Evolutionary conservation across 768 basidiomycete species (phyloP).

Genomic region (Rhizopogon sp.): DNA sequence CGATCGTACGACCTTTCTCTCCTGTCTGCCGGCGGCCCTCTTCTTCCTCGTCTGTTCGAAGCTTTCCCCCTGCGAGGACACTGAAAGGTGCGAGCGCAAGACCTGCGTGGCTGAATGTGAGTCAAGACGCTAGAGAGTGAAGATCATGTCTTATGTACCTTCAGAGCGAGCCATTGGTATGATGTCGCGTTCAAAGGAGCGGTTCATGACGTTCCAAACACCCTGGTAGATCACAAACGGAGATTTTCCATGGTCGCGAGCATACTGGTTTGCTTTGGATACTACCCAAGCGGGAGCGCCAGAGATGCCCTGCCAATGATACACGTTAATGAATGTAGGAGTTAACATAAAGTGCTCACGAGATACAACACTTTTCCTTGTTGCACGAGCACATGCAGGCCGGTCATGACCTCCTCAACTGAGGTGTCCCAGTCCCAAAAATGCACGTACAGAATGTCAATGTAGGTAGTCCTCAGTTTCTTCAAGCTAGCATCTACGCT

Average conservation of each 20-base stretch:
- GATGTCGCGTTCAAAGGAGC: slow-evolving; percentile 51
- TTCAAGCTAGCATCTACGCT: slow-evolving; percentile 26
- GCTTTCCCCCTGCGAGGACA: slow-evolving; percentile 35
- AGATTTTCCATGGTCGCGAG: slow-evolving; percentile 37
- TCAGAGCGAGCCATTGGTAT: slow-evolving; percentile 35
- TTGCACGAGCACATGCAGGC: slow-evolving; percentile 45
- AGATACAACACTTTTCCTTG: slow-evolving; percentile 47
- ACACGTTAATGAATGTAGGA: background rate
- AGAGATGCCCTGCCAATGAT: slow-evolving; percentile 25
- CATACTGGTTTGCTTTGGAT: slow-evolving; percentile 41
- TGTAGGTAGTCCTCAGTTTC: slow-evolving; percentile 37
- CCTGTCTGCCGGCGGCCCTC: slow-evolving; percentile 14
- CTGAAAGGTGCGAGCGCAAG: slow-evolving; percentile 40
- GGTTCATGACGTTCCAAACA: slow-evolving; percentile 32
- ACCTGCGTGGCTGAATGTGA: slow-evolving; percentile 13
- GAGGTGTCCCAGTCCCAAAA: slow-evolving; percentile 41
- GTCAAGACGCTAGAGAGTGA: slow-evolving; percentile 11
- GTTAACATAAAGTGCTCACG: slow-evolving; percentile 12
- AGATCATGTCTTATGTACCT: background rate
- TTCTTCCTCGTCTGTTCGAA: slow-evolving; percentile 36
- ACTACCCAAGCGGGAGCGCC: slow-evolving; percentile 45
- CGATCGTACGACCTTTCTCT: slow-evolving; percentile 19
- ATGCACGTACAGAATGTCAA: slow-evolving; percentile 36
- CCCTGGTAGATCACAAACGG: slow-evolving; percentile 50
- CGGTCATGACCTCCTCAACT: slow-evolving; percentile 54